Base-by-base conservation (phyloP, 1,139 yeast genomes). In the Candida sanyaensis region DNA sequence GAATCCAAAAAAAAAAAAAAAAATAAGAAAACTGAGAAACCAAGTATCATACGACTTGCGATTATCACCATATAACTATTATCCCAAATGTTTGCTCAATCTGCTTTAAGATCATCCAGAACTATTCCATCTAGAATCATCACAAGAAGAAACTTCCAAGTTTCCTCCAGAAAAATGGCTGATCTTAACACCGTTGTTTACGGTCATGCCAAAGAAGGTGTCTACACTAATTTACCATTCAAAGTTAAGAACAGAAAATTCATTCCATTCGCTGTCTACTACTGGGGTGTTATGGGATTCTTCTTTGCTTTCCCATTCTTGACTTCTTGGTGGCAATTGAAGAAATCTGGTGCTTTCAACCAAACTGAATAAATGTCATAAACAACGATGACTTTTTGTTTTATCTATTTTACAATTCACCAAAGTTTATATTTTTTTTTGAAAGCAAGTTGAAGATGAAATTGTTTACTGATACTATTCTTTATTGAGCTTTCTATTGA, bases 201-300 rank as follows among this genome's bases (percentile, higher is more conserved):
- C 57, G 80, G 80, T 46, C 47, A 70, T 44, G 79, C 80, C 48
- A 85, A 88, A 66, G 88, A 83, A 66, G 98, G 98, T 62, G 84
- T 85, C 45, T 92, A 93, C 85, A 78, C 87, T 65, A 93, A 93
- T 81, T 66, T 93, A 57, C 99, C 99, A 57, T 93, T 92, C 84
- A 83, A 84, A 78, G 95, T 93, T 56, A 90, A 89, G 80, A 78
- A 84, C 81, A 89, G 96, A 81, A 88, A 84, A 77, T 59, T 49
- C 50, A 80, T 92, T 56, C 98, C 98, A 56, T 90, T 81, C 69
- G 86, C 84, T 60, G 75, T 89, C 46, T 78, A 85, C 57, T 96
- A 86, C 78, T 86, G 88, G 79, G 84, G 92, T 48, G 84, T 83
- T 73, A 81, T 89, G 64, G 84, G 91, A 6, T 65, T 71, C 62